Percentiles rank a stretch among this genome's conserved stretches.
Conservation (phyloP, 257 asterid species). For the Plantago ovata region DNA sequence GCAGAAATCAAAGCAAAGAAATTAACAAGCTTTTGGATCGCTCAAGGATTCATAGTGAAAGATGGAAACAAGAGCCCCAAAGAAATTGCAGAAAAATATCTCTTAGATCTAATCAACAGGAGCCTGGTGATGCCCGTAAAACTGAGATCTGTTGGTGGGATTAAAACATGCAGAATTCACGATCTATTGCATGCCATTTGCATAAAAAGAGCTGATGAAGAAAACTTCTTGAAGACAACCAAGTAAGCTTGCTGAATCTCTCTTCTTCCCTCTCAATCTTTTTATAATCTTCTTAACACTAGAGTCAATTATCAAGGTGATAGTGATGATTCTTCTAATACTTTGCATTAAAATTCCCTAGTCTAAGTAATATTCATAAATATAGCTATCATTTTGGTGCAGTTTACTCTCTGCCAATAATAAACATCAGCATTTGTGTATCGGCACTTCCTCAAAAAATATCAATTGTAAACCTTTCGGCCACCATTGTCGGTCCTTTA, state of each 20-base stretch:
- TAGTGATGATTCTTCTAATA: too few species aligned
- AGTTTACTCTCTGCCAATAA: background rate
- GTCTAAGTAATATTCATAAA: too few species aligned
- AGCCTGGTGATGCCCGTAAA: background rate
- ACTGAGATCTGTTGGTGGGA: background rate
- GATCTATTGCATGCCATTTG: background rate
- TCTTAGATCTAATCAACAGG: background rate
- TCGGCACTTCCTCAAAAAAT: background rate
- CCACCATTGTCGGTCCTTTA: constrained; percentile 3
- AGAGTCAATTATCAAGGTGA: too few species aligned
- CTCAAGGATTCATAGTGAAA: background rate
- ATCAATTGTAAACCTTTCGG: background rate
- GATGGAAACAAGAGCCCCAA: background rate
- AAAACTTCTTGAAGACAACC: constrained; percentile 6
- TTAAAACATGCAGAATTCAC: constrained; percentile 4
- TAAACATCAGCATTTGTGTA: background rate
- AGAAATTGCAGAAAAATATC: background rate
- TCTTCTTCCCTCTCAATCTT: background rate
- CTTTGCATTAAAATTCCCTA: too few species aligned
- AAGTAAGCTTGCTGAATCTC: too few species aligned
- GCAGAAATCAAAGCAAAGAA: background rate
- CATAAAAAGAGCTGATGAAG: background rate
- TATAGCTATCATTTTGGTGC: background rate
- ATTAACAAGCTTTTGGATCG: background rate
- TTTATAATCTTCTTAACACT: too few species aligned